Base-by-base conservation (phyloP, 2,329 filamentous ascomycete species). In the Tricladium varicosporioides region DNA sequence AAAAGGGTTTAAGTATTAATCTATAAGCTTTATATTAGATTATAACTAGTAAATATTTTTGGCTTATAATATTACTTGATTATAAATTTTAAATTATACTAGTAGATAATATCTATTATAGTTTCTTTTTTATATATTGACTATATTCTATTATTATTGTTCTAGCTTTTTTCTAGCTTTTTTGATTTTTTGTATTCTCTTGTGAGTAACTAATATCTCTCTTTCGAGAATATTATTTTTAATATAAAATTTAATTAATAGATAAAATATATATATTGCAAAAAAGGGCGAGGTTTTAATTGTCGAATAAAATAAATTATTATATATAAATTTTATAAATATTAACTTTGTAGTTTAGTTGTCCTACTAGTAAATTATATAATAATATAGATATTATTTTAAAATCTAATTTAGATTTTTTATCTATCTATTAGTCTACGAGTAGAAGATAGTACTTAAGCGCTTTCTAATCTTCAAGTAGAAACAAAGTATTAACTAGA, bases 11-110 rank as follows among this genome's bases (percentile, higher is more conserved):
- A n/a, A n/a, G n/a, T n/a, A n/a, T n/a, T n/a, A n/a, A n/a, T n/a
- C n/a, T n/a, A n/a, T n/a, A n/a, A n/a, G n/a, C n/a, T n/a, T n/a
- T n/a, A n/a, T n/a, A n/a, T n/a, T n/a, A n/a, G n/a, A n/a, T n/a
- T n/a, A n/a, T n/a, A n/a, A n/a, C n/a, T 48, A 48, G 10, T 45
- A 46, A 9, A 53, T 27, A 42, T 53, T 53, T 16, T 53, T 53
- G 13, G 22, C 32, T 9, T 27, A 44, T 22, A 53, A 31, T 27
- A 53, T 53, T 2, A 53, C 40, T 53, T 45, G n/a, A 1, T 53
- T 3, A 1, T 45, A 13, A 3, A 53, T 18, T 53, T 44, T 31
- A 43, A 53, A 53, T 1, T 5, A 40, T 22, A 52, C 45, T 27
- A 53, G 9, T 31, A 44, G 44, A 19, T 45, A 43, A 44, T n/a